Base-by-base conservation (phyloP, 805 yeast species). In the Yueomyces sp. region DNA sequence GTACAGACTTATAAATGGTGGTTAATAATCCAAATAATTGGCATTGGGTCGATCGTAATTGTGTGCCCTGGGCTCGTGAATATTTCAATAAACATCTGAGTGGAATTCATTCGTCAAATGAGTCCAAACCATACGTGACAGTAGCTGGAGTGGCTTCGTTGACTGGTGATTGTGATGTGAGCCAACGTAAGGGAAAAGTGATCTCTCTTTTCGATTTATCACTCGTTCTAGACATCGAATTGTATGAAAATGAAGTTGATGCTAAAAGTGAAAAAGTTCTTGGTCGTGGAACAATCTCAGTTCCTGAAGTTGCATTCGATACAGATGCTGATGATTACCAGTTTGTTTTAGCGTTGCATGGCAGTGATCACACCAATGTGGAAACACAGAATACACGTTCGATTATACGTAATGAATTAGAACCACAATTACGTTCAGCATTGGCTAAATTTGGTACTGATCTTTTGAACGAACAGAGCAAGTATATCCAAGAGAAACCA, bases 11-110 rank as follows among this genome's bases (percentile, higher is more conserved):
- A 44, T 49, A 51, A 36, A 90, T 90, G 96, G 96, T 85, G 37
- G 88, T 92, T 32, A 82, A 86, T 66, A 92, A 90, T 72, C 97
- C 97, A 37, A 92, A 92, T 65, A 90, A 90, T 68, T 90, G 98
- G 98, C 98, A 92, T 72, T 92, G 97, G 97, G 96, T 88, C 49
- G 96, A 90, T 66, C 90, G 90, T 64, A 92, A 92, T 70, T 92
- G 98, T 67, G 74, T 90, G 45, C 80, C 76, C 45, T 92, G 98
- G 98, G 73, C 96, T 9, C 77, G 77, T 48, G 70, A 73, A 37
- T 90, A 90, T 62, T 85, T 92, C 62, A 63, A 65, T 31, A 73
- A 75, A 40, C 73, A 77, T 39, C 66, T 87, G 42, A 68, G 69
- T 8, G 81, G 81, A 1, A 49, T 77, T 37, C 50, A 59, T 1